These are phyloP conservation scores for Kwoniella europaea DNA, from an alignment of 768 basidiomycete genomes.

Conservation along the genomic window DNA sequence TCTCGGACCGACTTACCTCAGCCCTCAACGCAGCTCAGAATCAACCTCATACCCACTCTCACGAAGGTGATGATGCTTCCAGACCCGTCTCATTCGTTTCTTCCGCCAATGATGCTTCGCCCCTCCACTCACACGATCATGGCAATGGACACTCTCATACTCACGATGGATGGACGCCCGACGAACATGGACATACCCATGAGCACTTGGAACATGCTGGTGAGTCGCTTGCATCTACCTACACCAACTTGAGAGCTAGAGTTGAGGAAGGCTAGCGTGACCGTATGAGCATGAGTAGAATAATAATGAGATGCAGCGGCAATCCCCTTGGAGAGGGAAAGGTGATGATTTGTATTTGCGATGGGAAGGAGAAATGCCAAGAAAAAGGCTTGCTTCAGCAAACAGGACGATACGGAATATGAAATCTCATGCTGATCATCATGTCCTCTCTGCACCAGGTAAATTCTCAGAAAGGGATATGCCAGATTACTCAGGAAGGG, in stretches of 20 bases:
- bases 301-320: too few species aligned
- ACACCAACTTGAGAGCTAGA: neutral
- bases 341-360: too few species aligned
- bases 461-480: conserved; percentile 90
- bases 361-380: neutral
- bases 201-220: conserved; percentile 90
- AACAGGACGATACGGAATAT: neutral
- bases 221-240: conserved; percentile 51
- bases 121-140: conserved; percentile 64
- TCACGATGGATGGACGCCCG: conserved; percentile 60
- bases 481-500: conserved; percentile 80
- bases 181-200: conserved; percentile 93
- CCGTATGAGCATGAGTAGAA: too few species aligned
- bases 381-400: neutral
- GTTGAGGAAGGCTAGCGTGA: neutral
- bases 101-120: conserved; percentile 27
- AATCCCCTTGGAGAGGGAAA: too few species aligned
- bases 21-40: conserved; percentile 36
- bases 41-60: neutral
- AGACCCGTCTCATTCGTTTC: conserved; percentile 21
- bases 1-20: conserved; percentile 53
- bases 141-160: conserved; percentile 40
- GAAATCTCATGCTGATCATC: neutral
- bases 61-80: conserved; percentile 21
- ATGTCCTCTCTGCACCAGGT: conserved; percentile 62